Base-by-base conservation (phyloP, 2,329 filamentous ascomycete species). In the Paraconiothyrium sp. region DNA sequence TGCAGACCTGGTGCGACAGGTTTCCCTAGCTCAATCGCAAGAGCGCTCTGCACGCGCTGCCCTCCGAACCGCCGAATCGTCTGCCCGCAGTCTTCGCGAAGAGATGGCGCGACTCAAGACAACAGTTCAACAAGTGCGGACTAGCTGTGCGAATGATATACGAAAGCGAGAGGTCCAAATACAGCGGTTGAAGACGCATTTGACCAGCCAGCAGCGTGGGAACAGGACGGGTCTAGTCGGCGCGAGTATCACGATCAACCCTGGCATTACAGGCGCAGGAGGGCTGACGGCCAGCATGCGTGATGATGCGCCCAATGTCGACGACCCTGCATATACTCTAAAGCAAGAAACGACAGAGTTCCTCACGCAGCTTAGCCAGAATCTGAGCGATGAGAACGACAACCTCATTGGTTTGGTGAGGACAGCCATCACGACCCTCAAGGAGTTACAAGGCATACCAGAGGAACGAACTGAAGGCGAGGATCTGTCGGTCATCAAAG, bases 381-480 rank as follows among this genome's bases (percentile, higher is more conserved):
- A 88, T 43, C 81, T 98, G 60, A 95, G 93, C 72, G 92, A 97
- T 67, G 95, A 99, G 78, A 99, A 99, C 72, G 94, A 97, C 73
- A 86, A 87, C 5, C 80, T 98, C 13, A 88, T 96, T 41, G 83
- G 83, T 1, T 83, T 97, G 34, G 85, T 97, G 54, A 84, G 89
- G 56, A 88, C 86, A 54, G 92, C 93, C 0, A 86, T 94, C 59
- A 82, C 86, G 1, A 92, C 88, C 0, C 80, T 98, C 61, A 88
- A 89, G 65, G 86, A 90, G 54, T 70, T 89, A 37, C 86, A 89
- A 60, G 87, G 86, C 1, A 73, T 89, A 60, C 75, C 81, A 4
- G 75, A 79, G 11, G 72, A 71, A n/a, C 70, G 66, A 44, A 70
- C 62, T 62, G 60, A 65, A 48, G 58, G 65, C 60, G 71, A 73